Evolutionary conservation across 1,139 yeast species (phyloP).

Genomic region (Blastobotrys elegans): DNA sequence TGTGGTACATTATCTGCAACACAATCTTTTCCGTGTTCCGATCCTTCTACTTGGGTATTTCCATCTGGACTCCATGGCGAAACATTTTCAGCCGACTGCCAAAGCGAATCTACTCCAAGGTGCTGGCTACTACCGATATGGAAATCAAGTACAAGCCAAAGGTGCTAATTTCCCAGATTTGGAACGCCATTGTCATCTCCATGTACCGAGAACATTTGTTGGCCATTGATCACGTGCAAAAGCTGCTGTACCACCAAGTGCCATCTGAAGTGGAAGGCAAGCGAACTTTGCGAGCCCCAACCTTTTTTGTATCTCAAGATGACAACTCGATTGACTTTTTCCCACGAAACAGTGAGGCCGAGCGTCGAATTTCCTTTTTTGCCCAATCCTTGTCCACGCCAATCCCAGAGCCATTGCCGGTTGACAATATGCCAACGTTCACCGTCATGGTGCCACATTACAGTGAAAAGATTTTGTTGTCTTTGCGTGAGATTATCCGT

Average conservation of each 20-base stretch:
- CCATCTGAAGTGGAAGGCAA: constrained; percentile 92
- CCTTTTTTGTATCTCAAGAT: constrained; percentile 96
- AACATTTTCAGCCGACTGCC: constrained; percentile 96
- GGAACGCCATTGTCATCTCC: constrained; percentile 97
- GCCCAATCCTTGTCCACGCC: constrained; percentile 99
- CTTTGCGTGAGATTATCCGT: constrained; percentile 94
- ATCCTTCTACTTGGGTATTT: constrained; percentile 96
- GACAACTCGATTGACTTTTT: constrained; percentile 91
- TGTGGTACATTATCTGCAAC: constrained; percentile 97
- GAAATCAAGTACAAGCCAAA: constrained; percentile 98
- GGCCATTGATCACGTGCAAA: constrained; percentile 97
- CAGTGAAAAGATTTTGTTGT: constrained; percentile 90
- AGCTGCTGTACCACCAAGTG: constrained; percentile 93
- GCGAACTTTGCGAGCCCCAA: constrained; percentile 97
- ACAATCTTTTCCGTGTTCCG: constrained; percentile 94
- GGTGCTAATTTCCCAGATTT: constrained; percentile 94
- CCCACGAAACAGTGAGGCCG: constrained; percentile 96
- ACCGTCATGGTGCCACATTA: constrained; percentile 97
- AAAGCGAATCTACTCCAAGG: constrained; percentile 96
- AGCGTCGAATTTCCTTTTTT: constrained; percentile 97
- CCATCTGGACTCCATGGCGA: constrained; percentile 99
- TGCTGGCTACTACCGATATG: constrained; percentile 97
- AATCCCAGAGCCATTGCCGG: constrained; percentile 96
- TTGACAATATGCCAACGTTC: constrained; percentile 98
- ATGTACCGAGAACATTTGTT: constrained; percentile 97